A percentile compares a stretch with the other conserved stretches of the same genome.
phyloP scores from a whole-genome alignment of 345 rosid species.

The Lepidium didymum region DNA sequence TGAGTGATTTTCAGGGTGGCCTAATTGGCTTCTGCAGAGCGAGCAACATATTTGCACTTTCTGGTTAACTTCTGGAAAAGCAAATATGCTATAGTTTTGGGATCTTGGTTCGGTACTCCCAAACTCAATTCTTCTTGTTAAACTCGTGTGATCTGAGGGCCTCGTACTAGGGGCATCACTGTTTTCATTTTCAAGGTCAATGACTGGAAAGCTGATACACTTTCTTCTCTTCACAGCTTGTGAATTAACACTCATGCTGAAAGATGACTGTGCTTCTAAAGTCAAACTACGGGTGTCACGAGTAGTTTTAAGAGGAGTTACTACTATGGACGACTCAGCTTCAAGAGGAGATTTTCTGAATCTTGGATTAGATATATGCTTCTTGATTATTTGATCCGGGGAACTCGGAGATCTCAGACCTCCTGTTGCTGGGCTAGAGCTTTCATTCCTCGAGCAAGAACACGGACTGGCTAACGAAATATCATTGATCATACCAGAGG shows the following conservation, averaged over 20 bases:
- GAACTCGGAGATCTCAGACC: conserved; percentile 43
- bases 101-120: conserved; percentile 33
- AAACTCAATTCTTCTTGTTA: conserved; percentile 44
- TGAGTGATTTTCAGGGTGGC: conserved; percentile 53
- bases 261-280: conserved; percentile 46
- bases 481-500: conserved; percentile 32
- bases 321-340: conserved; percentile 23
- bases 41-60: conserved; percentile 52
- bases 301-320: conserved; percentile 30
- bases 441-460: conserved; percentile 41
- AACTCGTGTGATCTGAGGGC: conserved; percentile 25
- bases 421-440: conserved; percentile 38
- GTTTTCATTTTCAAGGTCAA: conserved; percentile 33
- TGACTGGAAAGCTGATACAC: conserved; percentile 31
- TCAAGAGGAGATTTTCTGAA: conserved; percentile 27
- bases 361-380: conserved; percentile 31
- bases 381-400: conserved; percentile 37
- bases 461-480: conserved; percentile 38
- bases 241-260: conserved; percentile 60
- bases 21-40: conserved; percentile 56
- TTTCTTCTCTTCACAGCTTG: conserved; percentile 55
- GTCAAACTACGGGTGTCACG: conserved; percentile 24
- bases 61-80: conserved; percentile 38
- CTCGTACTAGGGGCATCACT: conserved; percentile 17
- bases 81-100: conserved; percentile 24